Base-by-base conservation (phyloP, 2,329 filamentous ascomycete genomes). In the Whalleya microplaca region DNA sequence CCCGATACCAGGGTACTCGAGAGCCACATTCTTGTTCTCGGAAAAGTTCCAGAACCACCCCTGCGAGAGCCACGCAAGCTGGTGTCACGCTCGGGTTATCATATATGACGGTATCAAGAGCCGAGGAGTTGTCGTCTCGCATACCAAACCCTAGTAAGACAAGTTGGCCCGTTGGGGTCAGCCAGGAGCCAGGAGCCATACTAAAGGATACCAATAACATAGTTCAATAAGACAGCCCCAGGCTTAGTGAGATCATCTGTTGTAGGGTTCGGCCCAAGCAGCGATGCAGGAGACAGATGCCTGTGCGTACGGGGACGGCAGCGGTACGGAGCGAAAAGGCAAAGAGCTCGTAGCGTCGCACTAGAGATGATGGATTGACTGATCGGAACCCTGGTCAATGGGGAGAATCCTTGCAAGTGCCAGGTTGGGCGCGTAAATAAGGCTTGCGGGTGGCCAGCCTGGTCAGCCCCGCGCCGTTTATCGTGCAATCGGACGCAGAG, bases 371-470 rank as follows among this genome's bases (percentile, higher is more conserved):
- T 53, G 55, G 50, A 59, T 44, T 59, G 62, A 59, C 53, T 51
- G 58, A 65, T 48, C 43, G 53, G 49, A 66, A 62, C 63, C 65
- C 62, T 56, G 62, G 57, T 55, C 37, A 54, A 58, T 52, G 53
- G 43, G 49, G 53, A 50, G 61, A 61, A 76, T 73, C 76, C 78
- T 71, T 76, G 78, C 71, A 69, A 71, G 63, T 63, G 64, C 67
- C 65, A 62, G 64, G 68, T 69, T 61, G 69, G 80, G 81, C 81
- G 81, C 80, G 76, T 84, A 84, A 79, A 74, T 69, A 72, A 74
- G 73, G 73, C 73, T 75, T 75, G 71, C 73, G 72, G 76, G 71
- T 82, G 79, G 80, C 55, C 73, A 72, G 70, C 72, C 65, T 69
- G 64, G 64, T 68, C 69, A 72, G 72, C 72, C 73, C 73, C 72